Evolutionary conservation across 345 rosid genomes (phyloP), one percentile per base, ranked within the genome.

Genomic region (Brassica incana): DNA sequence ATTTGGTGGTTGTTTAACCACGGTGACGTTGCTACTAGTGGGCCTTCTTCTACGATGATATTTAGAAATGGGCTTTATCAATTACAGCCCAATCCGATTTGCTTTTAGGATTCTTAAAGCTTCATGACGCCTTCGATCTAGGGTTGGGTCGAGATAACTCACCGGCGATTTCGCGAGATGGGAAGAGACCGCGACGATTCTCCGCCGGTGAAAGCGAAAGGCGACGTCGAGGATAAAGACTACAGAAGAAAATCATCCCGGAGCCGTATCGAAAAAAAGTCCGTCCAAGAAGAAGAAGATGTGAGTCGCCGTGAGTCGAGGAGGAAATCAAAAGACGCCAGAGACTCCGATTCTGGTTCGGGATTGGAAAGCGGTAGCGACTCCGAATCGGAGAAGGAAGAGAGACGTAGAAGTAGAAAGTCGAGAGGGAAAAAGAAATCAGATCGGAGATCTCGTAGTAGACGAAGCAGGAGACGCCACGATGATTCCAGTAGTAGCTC

Each of bases 351-450:
- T 0, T 76, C 77, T 5, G 80, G 71, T 33, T 81, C 80, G 6
- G 80, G 70, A 10, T 72, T 81, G 30, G 84, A 81, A 11, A 81
- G 78, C 52, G 75, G 70, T 3, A 61, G 74, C 27, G 82, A 58
- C 1, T 78, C 84, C 14, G 85, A 72, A 9, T 81, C 91, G 2
- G 84, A 75, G 10, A 84, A 80, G 40, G 87, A 79, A 81, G 50
- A 84, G 40, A 78, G 71, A 71, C 80, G 75, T 38, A 62, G 72
- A 71, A 83, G 79, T 43, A 81, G 82, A 62, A 85, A 71, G 8
- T 23, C 43, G 15, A 81, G 65, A 71, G 79, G 78, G 63, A 86
- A 77, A 71, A 70, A 78, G 29, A 83, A 83, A 69, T 82, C 84
- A 71, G 71, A 77, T 73, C 67, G 85, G 78, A 77, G 69, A 71